Percentiles rank a stretch among this genome's conserved stretches.
These are phyloP conservation scores for Brettanomyces nanus DNA, from an alignment of 805 yeast genomes.

Conservation along the genomic window DNA sequence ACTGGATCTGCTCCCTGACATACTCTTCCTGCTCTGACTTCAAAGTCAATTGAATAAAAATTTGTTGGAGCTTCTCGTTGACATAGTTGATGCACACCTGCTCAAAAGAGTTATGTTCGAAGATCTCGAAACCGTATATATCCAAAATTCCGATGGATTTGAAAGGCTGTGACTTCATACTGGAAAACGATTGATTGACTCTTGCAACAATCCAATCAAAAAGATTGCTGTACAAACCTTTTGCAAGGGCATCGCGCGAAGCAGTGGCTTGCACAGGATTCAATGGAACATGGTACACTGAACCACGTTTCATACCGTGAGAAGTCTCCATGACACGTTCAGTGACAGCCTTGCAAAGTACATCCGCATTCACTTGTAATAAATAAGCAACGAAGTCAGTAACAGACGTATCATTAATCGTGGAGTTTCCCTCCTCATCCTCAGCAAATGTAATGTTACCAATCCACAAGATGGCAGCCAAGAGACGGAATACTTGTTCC, in stretches of 20 bases:
- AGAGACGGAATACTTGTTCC: constrained; percentile 78
- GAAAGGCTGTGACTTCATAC: constrained; percentile 28
- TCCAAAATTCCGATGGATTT: constrained; percentile 90
- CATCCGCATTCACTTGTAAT: constrained; percentile 65
- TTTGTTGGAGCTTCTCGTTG: constrained; percentile 92
- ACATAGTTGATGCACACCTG: constrained; percentile 94
- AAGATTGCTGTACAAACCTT: constrained; percentile 83
- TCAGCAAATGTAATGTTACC: constrained; percentile 87
- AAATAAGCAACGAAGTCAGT: constrained; percentile 91
- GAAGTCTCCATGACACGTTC: constrained; percentile 85
- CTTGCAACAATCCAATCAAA: constrained; percentile 96
- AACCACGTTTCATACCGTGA: constrained; percentile 85
- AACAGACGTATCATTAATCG: constrained; percentile 78
- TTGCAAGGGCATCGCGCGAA: constrained; percentile 90
- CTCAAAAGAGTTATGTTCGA: constrained; percentile 90
- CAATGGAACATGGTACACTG: constrained; percentile 89
- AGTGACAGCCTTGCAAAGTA: constrained; percentile 57
- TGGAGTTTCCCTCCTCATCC: constrained; percentile 80
- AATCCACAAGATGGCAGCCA: constrained; percentile 86
- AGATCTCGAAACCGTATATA: constrained; percentile 94
- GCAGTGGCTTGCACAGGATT: constrained; percentile 91
- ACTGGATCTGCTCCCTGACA: constrained; percentile 86
- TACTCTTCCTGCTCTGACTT: constrained; percentile 98
- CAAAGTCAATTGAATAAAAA: constrained; percentile 88
- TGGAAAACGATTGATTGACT: constrained; percentile 71